Conservation (phyloP, 257 asterid genomes). For the Solanum peruvianum region DNA sequence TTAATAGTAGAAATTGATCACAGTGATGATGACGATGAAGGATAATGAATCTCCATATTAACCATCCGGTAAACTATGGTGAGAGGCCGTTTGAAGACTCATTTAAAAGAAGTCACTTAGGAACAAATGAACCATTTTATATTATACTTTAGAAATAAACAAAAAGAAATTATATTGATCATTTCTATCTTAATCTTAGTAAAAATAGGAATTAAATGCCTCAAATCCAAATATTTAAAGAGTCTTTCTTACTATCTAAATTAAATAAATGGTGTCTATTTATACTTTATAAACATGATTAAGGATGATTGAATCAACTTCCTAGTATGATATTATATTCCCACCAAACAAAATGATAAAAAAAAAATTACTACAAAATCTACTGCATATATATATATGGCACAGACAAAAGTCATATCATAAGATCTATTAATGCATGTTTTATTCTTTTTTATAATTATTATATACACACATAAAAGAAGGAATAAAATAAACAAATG, state of each 20-base stretch:
- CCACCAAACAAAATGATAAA: neutral
- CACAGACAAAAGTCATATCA: constrained; percentile 1
- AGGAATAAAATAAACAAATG: neutral
- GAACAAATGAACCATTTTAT: neutral
- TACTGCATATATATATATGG: neutral
- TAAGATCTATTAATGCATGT: neutral
- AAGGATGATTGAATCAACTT: neutral
- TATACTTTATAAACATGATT: neutral
- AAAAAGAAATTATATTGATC: neutral
- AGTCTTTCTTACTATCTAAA: neutral
- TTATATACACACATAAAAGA: neutral
- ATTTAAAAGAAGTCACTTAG: neutral
- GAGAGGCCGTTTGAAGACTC: neutral
- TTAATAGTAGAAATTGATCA: neutral
- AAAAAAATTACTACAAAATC: neutral
- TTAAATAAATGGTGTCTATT: too few relatives aligned
- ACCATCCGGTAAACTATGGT: neutral
- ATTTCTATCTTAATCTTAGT: neutral
- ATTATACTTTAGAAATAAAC: neutral
- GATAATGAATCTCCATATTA: neutral
- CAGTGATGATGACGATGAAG: neutral
- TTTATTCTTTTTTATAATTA: neutral
- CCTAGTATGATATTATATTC: neutral
- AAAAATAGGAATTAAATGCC: neutral
- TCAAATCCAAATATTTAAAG: neutral